These are phyloP conservation scores for Aegilops longissima DNA, from an alignment of 176 grass and related monocot species.

Conservation along the genomic window DNA sequence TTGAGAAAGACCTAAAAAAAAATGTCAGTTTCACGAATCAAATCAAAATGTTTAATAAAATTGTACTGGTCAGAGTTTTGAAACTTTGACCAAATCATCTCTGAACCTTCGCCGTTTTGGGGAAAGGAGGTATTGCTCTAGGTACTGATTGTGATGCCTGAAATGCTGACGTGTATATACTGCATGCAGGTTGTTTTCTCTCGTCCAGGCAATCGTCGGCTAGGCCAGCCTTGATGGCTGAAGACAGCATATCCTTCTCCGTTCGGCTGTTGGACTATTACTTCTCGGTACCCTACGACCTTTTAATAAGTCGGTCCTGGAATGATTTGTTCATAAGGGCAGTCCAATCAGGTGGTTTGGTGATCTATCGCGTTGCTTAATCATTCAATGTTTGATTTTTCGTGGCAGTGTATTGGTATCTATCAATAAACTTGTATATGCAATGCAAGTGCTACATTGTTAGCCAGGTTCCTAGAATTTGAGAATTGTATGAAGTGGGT, in stretches of 20 bases:
- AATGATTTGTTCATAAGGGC: not conserved
- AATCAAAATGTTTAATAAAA: not conserved
- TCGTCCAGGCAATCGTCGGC: not conserved
- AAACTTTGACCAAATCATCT: not conserved
- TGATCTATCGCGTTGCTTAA: not conserved
- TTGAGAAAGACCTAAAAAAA: not conserved
- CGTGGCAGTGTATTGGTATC: not conserved
- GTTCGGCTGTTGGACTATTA: not conserved
- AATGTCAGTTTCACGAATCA: not conserved
- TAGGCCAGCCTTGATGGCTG: not conserved
- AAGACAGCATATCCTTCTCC: not conserved
- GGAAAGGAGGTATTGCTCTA: not conserved
- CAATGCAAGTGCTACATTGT: not conserved
- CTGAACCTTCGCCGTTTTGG: not conserved
- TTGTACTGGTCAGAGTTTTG: not conserved
- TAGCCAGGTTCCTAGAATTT: not conserved
- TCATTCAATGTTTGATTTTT: not conserved
- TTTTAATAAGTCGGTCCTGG: not conserved
- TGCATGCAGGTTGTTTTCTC: constrained; percentile 2
- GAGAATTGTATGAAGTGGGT: not conserved
- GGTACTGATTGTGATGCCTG: not conserved
- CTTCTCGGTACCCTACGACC: not conserved
- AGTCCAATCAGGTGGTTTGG: not conserved
- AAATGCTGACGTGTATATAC: not conserved
- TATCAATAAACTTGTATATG: not conserved